Evolutionary conservation across 192 early-diverging fungal genomes (phyloP), one percentile per base, ranked within the genome.

Genomic region (Endogone sp.): DNA sequence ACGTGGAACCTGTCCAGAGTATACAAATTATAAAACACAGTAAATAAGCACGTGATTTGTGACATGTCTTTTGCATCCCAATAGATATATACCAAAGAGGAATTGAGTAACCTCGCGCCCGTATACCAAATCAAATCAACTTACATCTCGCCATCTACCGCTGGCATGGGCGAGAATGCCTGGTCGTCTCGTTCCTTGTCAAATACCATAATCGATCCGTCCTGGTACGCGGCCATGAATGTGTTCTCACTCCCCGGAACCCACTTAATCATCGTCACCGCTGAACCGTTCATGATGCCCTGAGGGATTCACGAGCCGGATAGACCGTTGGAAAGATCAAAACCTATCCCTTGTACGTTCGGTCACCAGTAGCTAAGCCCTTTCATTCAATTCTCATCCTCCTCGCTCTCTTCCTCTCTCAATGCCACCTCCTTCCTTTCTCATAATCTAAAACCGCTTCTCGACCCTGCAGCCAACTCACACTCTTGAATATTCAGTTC

Each of bases 161-260:
- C 67, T 49, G 22, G 73, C 54, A 62, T 71, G 2, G 64, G 67
- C 24, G 72, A 64, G 63, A 82, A 87, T 3, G 64, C 60, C 58
- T 86, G 88, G 69, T 98, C 95, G 13, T 97, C 95, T 67, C 89
- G 86, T 6, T 92, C 90, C 66, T 92, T 91, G 76, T 99, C 95
- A 74, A 93, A 86, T 23, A 93, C 81, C 69, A 96, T 77, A 26
- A 97, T 83, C 16, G 85, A 83, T 16, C 97, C 97, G 74, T 97
- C 95, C 2, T 85, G 82, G 61, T 88, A 94, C 2, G 92, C 88
- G 1, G 84, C 94, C 77, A 96, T 86, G 75, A 97, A 99, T 71
- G 86, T 75, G 29, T 74, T 91, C 57, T 94, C 91, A 0, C 92
- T 93, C 4, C 86, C 90, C 0, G 97, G 97, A 62, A 97, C 74